Evolutionary conservation across 345 rosid genomes (phyloP).

Genomic region (Arabis hirsuta): DNA sequence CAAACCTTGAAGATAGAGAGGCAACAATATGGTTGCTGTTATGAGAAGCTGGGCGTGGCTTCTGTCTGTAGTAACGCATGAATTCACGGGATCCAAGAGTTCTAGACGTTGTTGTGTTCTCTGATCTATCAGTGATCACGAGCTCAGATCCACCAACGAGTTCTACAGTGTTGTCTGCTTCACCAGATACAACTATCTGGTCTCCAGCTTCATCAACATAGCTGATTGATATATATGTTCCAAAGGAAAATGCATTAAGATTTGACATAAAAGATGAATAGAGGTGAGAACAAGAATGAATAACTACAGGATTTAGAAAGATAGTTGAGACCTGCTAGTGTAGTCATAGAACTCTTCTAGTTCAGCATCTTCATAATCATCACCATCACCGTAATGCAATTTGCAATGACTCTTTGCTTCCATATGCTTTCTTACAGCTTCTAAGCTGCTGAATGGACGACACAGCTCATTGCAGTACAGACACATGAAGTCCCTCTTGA

Average conservation of each 20-base stretch:
- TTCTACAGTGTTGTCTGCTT: constrained; percentile 57
- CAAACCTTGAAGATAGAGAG: constrained; percentile 76
- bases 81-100: constrained; percentile 89
- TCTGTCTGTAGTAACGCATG: constrained; percentile 88
- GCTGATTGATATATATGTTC: constrained; percentile 48
- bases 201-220: constrained; percentile 77
- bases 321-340: constrained; percentile 69
- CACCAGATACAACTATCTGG: constrained; percentile 71
- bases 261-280: not conserved
- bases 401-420: constrained; percentile 92
- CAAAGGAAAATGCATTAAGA: constrained; percentile 10
- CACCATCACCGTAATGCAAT: constrained; percentile 90
- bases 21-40: constrained; percentile 59
- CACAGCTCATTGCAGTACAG: constrained; percentile 84
- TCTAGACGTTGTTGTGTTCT: constrained; percentile 51
- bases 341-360: constrained; percentile 96
- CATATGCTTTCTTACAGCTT: constrained; percentile 98
- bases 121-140: constrained; percentile 65
- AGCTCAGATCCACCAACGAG: constrained; percentile 90
- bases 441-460: constrained; percentile 77
- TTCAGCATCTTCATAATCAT: constrained; percentile 89
- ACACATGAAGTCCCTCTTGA: constrained; percentile 84
- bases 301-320: constrained; percentile 10
- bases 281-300: constrained; percentile 1
- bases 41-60: constrained; percentile 78